Percentiles rank a stretch among this genome's conserved stretches.
Conservation (phyloP, 2,329 filamentous ascomycete genomes). For the Alternaria metachromatica region DNA sequence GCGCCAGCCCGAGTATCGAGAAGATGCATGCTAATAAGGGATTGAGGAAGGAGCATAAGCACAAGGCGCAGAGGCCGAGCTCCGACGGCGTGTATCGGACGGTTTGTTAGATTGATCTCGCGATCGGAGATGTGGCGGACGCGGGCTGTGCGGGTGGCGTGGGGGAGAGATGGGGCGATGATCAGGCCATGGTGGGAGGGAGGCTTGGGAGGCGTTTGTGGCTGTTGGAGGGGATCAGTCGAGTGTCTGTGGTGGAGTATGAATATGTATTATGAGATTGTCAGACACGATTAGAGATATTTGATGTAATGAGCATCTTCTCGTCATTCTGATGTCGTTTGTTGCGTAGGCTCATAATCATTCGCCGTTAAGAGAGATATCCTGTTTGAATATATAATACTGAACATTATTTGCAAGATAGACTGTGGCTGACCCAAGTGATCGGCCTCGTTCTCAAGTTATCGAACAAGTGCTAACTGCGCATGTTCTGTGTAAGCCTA, state of each 20-base stretch:
- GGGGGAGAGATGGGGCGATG: not conserved
- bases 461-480: not conserved
- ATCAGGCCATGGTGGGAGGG: not conserved
- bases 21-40: conserved; percentile 51
- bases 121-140: not conserved
- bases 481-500: not conserved
- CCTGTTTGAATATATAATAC: no score
- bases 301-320: not conserved
- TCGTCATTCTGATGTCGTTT: not conserved
- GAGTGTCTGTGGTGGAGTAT: not conserved
- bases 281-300: not conserved
- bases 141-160: not conserved
- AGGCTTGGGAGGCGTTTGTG: not conserved
- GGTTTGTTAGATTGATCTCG: conserved; percentile 50
- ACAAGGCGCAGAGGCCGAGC: conserved; percentile 56
- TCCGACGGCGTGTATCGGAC: conserved; percentile 56
- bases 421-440: not conserved
- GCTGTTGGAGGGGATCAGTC: not conserved
- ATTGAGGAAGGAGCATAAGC: conserved; percentile 49
- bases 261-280: not conserved
- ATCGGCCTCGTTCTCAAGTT: not conserved
- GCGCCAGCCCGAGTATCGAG: conserved; percentile 47
- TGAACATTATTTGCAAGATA: no score
- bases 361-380: not conserved
- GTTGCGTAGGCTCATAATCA: not conserved